Conservation (phyloP, 202 grass and related monocot species). For the Zoysia matrella region DNA sequence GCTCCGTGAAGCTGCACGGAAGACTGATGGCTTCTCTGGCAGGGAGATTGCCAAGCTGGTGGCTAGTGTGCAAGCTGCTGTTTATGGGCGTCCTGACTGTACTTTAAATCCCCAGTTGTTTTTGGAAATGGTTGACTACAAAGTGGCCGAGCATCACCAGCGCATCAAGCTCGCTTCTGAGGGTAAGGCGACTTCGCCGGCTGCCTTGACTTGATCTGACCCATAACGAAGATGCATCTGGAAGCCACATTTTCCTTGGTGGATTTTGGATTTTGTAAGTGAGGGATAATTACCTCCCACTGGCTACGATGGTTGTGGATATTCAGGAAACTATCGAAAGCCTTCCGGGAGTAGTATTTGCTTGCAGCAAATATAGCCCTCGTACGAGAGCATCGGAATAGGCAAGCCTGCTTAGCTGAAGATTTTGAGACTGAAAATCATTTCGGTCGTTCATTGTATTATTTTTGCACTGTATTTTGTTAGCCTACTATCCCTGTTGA, state of each 20-base stretch:
- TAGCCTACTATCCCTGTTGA: neutral
- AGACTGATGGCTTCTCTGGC: constrained; percentile 90
- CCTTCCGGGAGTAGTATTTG: neutral
- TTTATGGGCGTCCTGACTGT: constrained; percentile 77
- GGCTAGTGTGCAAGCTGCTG: constrained; percentile 85
- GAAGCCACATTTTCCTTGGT: neutral
- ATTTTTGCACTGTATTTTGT: neutral
- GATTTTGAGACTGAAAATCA: neutral
- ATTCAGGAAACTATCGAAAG: neutral
- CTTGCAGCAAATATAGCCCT: neutral
- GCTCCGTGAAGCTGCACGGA: constrained; percentile 60
- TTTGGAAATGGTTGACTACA: constrained; percentile 80
- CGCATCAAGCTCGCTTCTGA: constrained; percentile 77
- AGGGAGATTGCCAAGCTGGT: constrained; percentile 91
- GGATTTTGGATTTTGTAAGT: neutral
- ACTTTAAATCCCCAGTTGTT: constrained; percentile 71
- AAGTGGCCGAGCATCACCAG: constrained; percentile 82
- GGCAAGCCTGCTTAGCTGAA: neutral
- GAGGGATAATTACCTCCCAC: neutral
- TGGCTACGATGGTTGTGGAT: neutral
- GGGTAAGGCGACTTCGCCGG: constrained; percentile 6
- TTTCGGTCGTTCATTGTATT: neutral
- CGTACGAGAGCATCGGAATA: neutral
- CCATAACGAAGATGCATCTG: constrained; percentile 14
- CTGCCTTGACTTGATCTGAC: constrained; percentile 25